Percentiles rank a stretch among this genome's conserved stretches.
These are phyloP conservation scores for Xylariaceae sp. DNA, from an alignment of 2,329 filamentous ascomycete genomes.

Conservation along the genomic window DNA sequence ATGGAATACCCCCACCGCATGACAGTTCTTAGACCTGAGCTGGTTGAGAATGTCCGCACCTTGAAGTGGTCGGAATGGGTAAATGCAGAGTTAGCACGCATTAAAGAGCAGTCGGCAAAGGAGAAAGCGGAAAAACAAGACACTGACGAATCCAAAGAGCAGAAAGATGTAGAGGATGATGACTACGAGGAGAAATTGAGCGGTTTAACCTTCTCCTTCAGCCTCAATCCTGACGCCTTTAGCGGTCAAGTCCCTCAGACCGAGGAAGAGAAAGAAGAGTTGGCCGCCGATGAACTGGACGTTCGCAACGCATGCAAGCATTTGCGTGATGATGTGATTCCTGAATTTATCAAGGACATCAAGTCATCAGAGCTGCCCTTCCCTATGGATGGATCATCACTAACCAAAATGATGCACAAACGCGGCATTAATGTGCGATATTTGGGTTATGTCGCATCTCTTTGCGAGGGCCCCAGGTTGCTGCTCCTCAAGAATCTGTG, in stretches of 20 bases:
- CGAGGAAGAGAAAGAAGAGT: slow-evolving; percentile 80
- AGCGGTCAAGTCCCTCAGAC: slow-evolving; percentile 88
- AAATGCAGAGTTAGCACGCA: slow-evolving; percentile 66
- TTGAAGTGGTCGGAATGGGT: slow-evolving; percentile 87
- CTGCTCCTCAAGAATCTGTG: slow-evolving; percentile 72
- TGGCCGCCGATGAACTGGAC: slow-evolving; percentile 79
- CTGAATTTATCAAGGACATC: slow-evolving; percentile 80
- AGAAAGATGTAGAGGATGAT: slow-evolving; percentile 36
- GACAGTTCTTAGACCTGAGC: slow-evolving; percentile 86
- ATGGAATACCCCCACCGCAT: slow-evolving; percentile 86
- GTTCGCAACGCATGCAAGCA: slow-evolving; percentile 80
- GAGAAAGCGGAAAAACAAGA: slow-evolving; percentile 22
- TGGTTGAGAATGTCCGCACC: slow-evolving; percentile 82
- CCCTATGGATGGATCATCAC: slow-evolving; percentile 94
- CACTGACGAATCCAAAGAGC: slow-evolving; percentile 25
- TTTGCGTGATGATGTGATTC: slow-evolving; percentile 72
- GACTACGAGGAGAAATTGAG: slow-evolving; percentile 67
- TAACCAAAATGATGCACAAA: slow-evolving; percentile 87
- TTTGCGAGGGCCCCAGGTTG: slow-evolving; percentile 67
- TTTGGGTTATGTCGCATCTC: slow-evolving; percentile 74
- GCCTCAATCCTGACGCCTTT: slow-evolving; percentile 92
- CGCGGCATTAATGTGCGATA: slow-evolving; percentile 96
- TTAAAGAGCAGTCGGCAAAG: slow-evolving; percentile 37
- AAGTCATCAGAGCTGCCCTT: slow-evolving; percentile 92
- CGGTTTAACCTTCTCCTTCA: slow-evolving; percentile 78